A percentile compares a stretch with the other conserved stretches of the same genome.
Evolutionary conservation across 1,139 yeast species (phyloP).

Genomic region (Candida smagusa): DNA sequence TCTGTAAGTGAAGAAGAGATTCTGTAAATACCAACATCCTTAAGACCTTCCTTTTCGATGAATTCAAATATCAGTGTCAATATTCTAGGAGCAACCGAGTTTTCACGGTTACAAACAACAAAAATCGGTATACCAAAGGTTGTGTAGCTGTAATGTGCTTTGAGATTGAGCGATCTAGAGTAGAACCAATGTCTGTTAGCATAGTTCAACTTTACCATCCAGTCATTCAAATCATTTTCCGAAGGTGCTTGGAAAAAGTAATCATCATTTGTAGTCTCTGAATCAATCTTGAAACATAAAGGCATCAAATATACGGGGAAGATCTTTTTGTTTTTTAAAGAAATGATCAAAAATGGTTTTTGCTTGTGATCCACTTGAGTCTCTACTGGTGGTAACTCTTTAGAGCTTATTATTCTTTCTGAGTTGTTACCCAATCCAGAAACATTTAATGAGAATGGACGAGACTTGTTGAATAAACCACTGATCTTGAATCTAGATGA

Average conservation of each 20-base stretch:
- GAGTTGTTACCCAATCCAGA: slow-evolving; percentile 24
- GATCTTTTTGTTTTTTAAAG: slow-evolving; percentile 48
- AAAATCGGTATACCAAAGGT: slow-evolving; percentile 91
- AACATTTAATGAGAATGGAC: slow-evolving; percentile 33
- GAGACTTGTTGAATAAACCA: slow-evolving; percentile 39
- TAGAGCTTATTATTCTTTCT: slow-evolving; percentile 50
- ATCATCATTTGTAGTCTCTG: slow-evolving; percentile 51
- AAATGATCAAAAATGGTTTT: slow-evolving; percentile 57
- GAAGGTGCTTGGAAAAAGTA: slow-evolving; percentile 65
- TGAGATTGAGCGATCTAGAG: slow-evolving; percentile 39
- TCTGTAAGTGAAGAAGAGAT: slow-evolving; percentile 87
- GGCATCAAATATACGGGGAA: slow-evolving; percentile 56
- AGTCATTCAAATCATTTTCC: slow-evolving; percentile 67
- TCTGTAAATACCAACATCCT: slow-evolving; percentile 90
- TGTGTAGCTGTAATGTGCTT: slow-evolving; percentile 27
- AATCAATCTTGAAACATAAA: slow-evolving; percentile 59
- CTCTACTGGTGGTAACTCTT: slow-evolving; percentile 59
- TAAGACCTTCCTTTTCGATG: slow-evolving; percentile 79
- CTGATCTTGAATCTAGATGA: slow-evolving; percentile 42
- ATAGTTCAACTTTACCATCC: slow-evolving; percentile 57
- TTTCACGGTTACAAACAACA: slow-evolving; percentile 72
- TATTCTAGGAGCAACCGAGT: slow-evolving; percentile 58
- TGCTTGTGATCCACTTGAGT: slow-evolving; percentile 39
- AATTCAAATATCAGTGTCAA: slow-evolving; percentile 64
- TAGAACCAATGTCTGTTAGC: slow-evolving; percentile 57